Evolutionary conservation across 1,284 basidiomycete species (phyloP).

Genomic region (Dichomitus squalens): DNA sequence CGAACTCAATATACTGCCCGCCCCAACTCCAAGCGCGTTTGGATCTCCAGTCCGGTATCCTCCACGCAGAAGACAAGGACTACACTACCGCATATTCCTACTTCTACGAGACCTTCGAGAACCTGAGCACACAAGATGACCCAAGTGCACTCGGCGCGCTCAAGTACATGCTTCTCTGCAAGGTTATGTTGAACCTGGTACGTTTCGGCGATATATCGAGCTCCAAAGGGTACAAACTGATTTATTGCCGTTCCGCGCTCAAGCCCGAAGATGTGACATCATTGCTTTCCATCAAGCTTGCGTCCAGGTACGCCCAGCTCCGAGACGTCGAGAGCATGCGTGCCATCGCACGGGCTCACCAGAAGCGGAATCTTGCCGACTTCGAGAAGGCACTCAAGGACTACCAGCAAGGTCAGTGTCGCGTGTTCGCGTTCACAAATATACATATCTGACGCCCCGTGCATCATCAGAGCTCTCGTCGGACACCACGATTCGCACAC

Average conservation of each 20-base stretch:
- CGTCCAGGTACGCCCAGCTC: slow-evolving; percentile 80
- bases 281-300: slow-evolving; percentile 86
- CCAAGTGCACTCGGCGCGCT: slow-evolving; percentile 81
- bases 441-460: background rate
- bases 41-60: slow-evolving; percentile 89
- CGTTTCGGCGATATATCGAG: slow-evolving; percentile 32
- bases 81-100: slow-evolving; percentile 98
- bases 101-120: slow-evolving; percentile 97
- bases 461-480: slow-evolving; percentile 79
- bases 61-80: slow-evolving; percentile 98
- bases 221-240: too few relatives aligned
- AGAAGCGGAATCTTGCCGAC: slow-evolving; percentile 85
- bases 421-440: slow-evolving; percentile 8
- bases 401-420: slow-evolving; percentile 76
- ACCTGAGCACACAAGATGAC: slow-evolving; percentile 71
- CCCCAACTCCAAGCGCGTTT: slow-evolving; percentile 90
- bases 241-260: background rate
- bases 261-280: slow-evolving; percentile 93
- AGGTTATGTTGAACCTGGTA: slow-evolving; percentile 96
- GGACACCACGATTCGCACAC: slow-evolving; percentile 92
- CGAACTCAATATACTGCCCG: slow-evolving; percentile 98
- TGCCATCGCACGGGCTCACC: slow-evolving; percentile 91
- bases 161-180: slow-evolving; percentile 98
- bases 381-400: slow-evolving; percentile 90
- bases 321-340: slow-evolving; percentile 95